Evolutionary conservation across 176 grass and related monocot species (phyloP).

Genomic region (Zoysia japonica): DNA sequence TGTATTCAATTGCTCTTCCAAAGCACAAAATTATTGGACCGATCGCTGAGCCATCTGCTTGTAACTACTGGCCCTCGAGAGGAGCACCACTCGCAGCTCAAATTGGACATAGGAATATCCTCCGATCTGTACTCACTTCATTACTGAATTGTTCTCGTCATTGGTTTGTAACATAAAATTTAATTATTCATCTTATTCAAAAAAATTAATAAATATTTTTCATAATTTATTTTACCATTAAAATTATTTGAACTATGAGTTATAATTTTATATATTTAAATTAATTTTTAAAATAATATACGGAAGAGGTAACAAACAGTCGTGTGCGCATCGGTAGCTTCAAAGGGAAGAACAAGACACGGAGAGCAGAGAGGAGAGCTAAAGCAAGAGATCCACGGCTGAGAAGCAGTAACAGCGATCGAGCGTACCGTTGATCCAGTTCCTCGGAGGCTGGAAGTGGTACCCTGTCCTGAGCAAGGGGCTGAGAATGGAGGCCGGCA

Average conservation of each 20-base stretch:
- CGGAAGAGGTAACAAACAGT: no score
- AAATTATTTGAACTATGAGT: no score
- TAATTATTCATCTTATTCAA: no score
- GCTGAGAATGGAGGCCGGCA: conserved; percentile 48
- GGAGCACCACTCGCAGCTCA: background rate
- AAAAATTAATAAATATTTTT: no score
- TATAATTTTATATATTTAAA: background rate
- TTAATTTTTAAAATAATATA: no score
- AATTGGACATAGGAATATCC: background rate
- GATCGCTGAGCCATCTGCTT: background rate
- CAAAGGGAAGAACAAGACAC: background rate
- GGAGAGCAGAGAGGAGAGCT: background rate
- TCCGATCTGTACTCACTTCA: background rate
- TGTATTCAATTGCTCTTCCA: conserved; percentile 3
- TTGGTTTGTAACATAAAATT: no score
- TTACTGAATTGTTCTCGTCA: no score
- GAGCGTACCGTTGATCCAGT: conserved; percentile 77
- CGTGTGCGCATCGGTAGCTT: no score
- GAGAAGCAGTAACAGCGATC: background rate
- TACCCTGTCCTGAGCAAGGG: conserved; percentile 49
- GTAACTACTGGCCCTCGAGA: background rate
- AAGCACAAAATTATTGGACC: background rate
- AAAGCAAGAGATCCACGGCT: background rate
- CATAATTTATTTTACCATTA: no score
- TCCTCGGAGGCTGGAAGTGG: conserved; percentile 64